Evolutionary conservation across 345 rosid species (phyloP).

Genomic region (Melaleuca alternifolia): DNA sequence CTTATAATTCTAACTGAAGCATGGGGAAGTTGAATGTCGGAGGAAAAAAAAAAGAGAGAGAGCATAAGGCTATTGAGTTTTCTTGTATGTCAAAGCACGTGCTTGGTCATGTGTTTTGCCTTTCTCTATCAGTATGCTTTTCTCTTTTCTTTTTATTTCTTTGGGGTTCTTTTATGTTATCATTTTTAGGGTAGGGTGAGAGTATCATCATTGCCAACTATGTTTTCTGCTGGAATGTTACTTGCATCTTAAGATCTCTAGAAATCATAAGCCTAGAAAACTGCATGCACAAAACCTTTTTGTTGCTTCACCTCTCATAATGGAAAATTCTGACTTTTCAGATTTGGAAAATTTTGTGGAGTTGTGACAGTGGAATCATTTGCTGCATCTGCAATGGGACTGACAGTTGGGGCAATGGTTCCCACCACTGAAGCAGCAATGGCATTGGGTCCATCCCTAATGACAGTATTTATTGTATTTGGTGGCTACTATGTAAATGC

Average conservation of each 20-base stretch:
- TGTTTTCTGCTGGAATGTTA: background rate
- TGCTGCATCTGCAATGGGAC: slow-evolving; percentile 99
- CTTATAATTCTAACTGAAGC: background rate
- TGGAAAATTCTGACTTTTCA: slow-evolving; percentile 1
- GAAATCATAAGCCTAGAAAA: background rate
- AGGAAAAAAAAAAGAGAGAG: background rate
- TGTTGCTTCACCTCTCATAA: background rate
- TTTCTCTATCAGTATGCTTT: background rate
- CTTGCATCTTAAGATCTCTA: background rate
- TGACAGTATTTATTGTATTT: slow-evolving; percentile 93
- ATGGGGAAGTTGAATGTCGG: background rate
- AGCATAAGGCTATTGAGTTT: background rate
- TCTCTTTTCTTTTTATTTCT: background rate
- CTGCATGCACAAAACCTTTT: background rate
- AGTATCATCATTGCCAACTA: background rate
- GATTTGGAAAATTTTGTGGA: slow-evolving; percentile 78
- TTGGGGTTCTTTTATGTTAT: background rate
- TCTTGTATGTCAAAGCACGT: background rate
- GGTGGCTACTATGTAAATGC: slow-evolving; percentile 92
- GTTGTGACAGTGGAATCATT: slow-evolving; percentile 85
- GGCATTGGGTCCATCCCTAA: slow-evolving; percentile 97
- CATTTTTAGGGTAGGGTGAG: background rate
- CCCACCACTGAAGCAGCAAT: slow-evolving; percentile 98
- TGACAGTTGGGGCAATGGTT: slow-evolving; percentile 96
- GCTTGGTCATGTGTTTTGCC: background rate